phyloP scores from a whole-genome alignment of 2,329 filamentous ascomycete genomes.

The Stagonosporopsis rhizophila region DNA sequence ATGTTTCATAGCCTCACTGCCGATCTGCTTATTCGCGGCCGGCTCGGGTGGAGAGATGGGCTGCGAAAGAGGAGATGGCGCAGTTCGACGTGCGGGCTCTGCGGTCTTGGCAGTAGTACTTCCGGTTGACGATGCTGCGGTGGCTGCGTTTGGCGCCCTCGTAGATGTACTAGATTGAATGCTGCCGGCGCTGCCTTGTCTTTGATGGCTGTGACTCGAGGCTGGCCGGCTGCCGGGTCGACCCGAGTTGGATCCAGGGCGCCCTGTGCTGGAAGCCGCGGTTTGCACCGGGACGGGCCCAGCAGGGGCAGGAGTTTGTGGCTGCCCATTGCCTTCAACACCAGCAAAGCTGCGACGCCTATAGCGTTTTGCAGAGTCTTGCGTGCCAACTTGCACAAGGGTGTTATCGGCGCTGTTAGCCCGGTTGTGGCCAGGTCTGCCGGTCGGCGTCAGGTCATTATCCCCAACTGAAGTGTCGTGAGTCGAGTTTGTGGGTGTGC shows the following conservation, averaged over 20 bases:
- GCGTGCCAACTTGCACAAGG: slow-evolving; percentile 62
- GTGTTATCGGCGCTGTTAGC: slow-evolving; percentile 74
- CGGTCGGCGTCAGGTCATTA: slow-evolving; percentile 26
- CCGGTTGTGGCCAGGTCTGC: slow-evolving; percentile 60
- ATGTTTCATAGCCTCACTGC: slow-evolving; percentile 80
- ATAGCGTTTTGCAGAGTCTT: slow-evolving; percentile 77
- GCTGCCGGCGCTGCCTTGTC: slow-evolving; percentile 50
- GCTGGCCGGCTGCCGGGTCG: slow-evolving; percentile 39
- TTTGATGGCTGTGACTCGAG: slow-evolving; percentile 47
- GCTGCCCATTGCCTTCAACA: slow-evolving; percentile 52
- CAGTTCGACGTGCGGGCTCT: slow-evolving; percentile 52
- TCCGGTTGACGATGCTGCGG: slow-evolving; percentile 26
- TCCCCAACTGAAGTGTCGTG: slow-evolving; percentile 64
- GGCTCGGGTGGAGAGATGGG: slow-evolving; percentile 50
- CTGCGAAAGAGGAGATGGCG: slow-evolving; percentile 57
- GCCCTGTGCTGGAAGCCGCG: slow-evolving; percentile 25
- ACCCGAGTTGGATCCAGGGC: slow-evolving; percentile 41
- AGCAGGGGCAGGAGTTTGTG: slow-evolving; percentile 23
- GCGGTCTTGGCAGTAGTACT: slow-evolving; percentile 37
- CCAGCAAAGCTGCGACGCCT: slow-evolving; percentile 83
- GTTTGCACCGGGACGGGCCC: slow-evolving; percentile 22
- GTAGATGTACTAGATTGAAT: slow-evolving; percentile 43
- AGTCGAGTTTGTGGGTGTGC: slow-evolving; percentile 59
- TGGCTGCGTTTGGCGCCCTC: slow-evolving; percentile 21
- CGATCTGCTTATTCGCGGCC: slow-evolving; percentile 25